Base-by-base conservation (phyloP, 2,329 filamentous ascomycete genomes). In the Diaporthe sp. region DNA sequence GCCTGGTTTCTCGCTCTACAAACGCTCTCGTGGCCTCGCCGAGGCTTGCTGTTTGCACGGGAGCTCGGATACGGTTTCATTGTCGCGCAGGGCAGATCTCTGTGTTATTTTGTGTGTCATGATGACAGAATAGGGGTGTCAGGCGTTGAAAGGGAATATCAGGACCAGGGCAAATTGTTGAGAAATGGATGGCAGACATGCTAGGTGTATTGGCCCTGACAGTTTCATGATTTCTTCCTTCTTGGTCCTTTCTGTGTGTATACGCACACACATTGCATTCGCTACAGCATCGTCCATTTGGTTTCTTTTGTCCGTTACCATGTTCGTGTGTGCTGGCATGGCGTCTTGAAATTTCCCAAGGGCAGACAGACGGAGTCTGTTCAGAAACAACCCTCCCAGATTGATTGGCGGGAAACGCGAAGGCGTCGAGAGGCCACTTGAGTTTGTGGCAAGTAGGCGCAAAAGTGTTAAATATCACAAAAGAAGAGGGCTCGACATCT, bases 261-360 rank as follows among this genome's bases (percentile, higher is more conserved):
- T 57, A 17, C 22, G n/a, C 42, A 57, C 71, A 67, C 74, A 76
- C 53, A 73, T 49, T 69, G 74, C 71, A 65, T 74, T 76, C 74
- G 74, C 57, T 76, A 76, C 74, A 74, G 62, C 55, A 62, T 70
- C 34, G 12, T 55, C 13, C 31, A 2, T 65, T 67, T 67, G 31
- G 19, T 71, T 51, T 53, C 13, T 15, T 55, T 37, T 55, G 22
- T 68, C 31, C 42, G 13, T 46, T 44, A 42, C 59, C 58, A 44
- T 39, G 31, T 42, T 44, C 57, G 51, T 44, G 71, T 57, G 62
- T 42, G 25, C 39, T 69, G 61, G 70, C 57, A 57, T 61, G 55
- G 46, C 62, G 57, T 65, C 39, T 61, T 73, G 49, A 44, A 25
- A 42, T 22, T 73, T 44, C 34, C 58, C 46, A n/a, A 57, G n/a